Evolutionary conservation across 345 rosid species (phyloP).

Genomic region (Lenwebbia sp.): DNA sequence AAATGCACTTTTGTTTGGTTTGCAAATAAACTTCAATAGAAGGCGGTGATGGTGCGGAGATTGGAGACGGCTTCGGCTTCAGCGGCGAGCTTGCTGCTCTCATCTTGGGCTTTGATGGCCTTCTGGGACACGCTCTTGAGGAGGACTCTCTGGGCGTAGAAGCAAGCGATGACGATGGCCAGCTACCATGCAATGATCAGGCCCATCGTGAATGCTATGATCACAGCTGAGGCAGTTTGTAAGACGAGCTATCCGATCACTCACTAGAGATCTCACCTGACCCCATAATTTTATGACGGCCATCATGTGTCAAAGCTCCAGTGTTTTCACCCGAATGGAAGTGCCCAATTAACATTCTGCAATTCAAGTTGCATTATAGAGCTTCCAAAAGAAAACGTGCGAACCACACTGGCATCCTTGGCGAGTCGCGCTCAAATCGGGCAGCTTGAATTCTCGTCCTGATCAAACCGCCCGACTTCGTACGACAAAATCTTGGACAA

Average conservation of each 20-base stretch:
- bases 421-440: constrained; percentile 55
- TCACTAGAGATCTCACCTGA: constrained; percentile 42
- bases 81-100: constrained; percentile 54
- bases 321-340: too few relatives aligned
- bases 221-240: constrained; percentile 24
- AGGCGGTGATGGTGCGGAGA: constrained; percentile 17
- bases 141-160: constrained; percentile 31
- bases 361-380: not conserved
- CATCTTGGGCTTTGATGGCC: constrained; percentile 51
- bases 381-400: not conserved
- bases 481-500: constrained; percentile 54
- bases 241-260: constrained; percentile 41
- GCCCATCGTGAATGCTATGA: constrained; percentile 35
- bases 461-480: constrained; percentile 72
- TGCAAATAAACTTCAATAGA: too few relatives aligned
- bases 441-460: constrained; percentile 58
- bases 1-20: too few relatives aligned
- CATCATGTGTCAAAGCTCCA: too few relatives aligned
- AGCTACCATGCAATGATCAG: constrained; percentile 35
- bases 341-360: too few relatives aligned
- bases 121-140: constrained; percentile 36
- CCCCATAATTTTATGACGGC: not conserved
- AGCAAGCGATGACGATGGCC: constrained; percentile 18
- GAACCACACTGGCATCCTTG: constrained; percentile 61
- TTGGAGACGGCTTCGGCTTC: constrained; percentile 53